Base-by-base conservation (phyloP, 2,329 filamentous ascomycete species). In the Nannizziopsis barbatae region DNA sequence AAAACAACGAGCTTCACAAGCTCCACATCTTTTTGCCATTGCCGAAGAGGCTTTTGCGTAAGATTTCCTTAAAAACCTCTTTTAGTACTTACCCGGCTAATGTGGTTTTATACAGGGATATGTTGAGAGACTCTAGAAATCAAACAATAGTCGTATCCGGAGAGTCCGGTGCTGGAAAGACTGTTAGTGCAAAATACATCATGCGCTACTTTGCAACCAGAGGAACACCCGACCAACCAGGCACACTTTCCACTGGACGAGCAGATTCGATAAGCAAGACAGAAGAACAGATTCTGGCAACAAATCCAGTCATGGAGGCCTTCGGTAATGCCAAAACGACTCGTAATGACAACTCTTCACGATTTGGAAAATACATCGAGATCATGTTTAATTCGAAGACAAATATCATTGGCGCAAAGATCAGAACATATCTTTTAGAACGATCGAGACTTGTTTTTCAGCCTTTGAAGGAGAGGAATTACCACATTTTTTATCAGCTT, bases 241-340 rank as follows among this genome's bases (percentile, higher is more conserved):
- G 84, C 42, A 83, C 80, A 55, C 81, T 85, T 59, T 75, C 75
- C 47, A 92, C 86, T 68, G 86, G 86, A 52, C 73, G 80, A 59
- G 71, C 71, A 35, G 80, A 82, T 60, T 84, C 86, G 50, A 96
- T 96, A 83, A 96, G 89, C 66, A 86, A 95, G 73, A 98, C 92
- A 1, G 92, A 98, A 70, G 90, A 98, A 72, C 89, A 94, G 66
- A 98, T 98, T 63, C 73, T 98, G 57, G 92, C 92, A 27, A 98
- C 92, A 47, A 98, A 98, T 66, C 92, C 92, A 35, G 95, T 98
- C 65, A 98, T 98, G 92, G 92, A 98, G 78, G 90, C 92, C 31
- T 98, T 98, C 63, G 92, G 92, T 65, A 98, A 98, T 72, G 92
- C 92, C 47, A 98, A 98, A 73, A 98, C 92, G n/a, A 98, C 92